Base-by-base conservation (phyloP, 2,329 filamentous ascomycete genomes). In the Aspergillus cejpii region DNA sequence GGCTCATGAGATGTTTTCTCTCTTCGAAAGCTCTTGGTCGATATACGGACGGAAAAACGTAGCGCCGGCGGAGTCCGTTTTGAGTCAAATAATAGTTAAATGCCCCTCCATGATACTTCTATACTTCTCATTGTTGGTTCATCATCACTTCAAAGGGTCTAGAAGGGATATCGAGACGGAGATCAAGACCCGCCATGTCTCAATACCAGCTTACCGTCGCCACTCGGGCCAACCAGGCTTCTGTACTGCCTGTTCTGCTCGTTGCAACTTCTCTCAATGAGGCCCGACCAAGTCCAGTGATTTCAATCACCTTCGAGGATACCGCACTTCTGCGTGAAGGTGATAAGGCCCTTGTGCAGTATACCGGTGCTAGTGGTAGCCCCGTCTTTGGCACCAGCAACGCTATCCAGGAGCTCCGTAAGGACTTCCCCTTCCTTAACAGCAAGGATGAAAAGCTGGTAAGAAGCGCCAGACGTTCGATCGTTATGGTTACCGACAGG, bases 231-330 rank as follows among this genome's bases (percentile, higher is more conserved):
- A 70, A 66, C 47, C 66, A 68, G 49, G 61, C 69, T 27, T 55
- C 58, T 4, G 43, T 70, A 33, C 57, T 72, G n/a, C 70, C 69
- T 12, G 64, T 64, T 27, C 52, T 69, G 14, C 55, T 73, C 34
- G 60, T 69, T 47, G 68, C 66, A 8, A 61, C 62, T 23, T 70
- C 65, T 5, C 58, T 68, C 49, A 70, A 70, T 38, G 60, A 65
- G 54, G 60, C 62, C 8, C 60, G 63, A 15, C 59, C 61, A 5
- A 60, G 47, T 31, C 61, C 62, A 3, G 59, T 60, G 15, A 61
- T 72, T 45, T 49, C 54, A 21, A 65, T 71, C 48, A 59, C 50
- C 41, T 68, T 64, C 41, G 63, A 71, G 50, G 66, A 72, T 42
- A 59, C 57, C 27, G 58, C 61, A 21, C 33, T 61, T 28, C 60